Evolutionary conservation across 164 flowering plant genomes (phyloP), one percentile per base, ranked within the genome.

Genomic region (Liriodendron chinense): DNA sequence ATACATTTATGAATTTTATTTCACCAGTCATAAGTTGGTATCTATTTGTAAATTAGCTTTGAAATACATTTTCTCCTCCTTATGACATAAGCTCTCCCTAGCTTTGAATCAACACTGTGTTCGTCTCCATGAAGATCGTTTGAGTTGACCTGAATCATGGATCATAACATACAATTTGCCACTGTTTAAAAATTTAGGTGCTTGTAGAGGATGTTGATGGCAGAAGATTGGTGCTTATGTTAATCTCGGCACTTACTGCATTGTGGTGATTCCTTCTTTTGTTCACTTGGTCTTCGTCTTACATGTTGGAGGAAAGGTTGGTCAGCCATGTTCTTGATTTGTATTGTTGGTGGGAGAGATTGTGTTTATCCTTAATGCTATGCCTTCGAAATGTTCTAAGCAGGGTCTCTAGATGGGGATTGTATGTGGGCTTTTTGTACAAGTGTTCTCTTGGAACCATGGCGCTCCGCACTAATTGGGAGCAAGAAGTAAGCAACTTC

Each of bases 361-460:
- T 23, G 23, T 64, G 66, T 21, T 64, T 23, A 64, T 64, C 13
- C 66, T 26, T 66, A 2, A n/a, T n/a, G n/a, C n/a, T n/a, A n/a
- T n/a, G n/a, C n/a, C n/a, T n/a, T n/a, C n/a, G 24, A 49, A 66
- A 1, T 74, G 21, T 56, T 66, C 53, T 12, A 12, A 49, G 10
- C 53, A 94, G 97, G 97, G 53, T 88, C 84, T 92, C 0, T 89
- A 93, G 92, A 28, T 86, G 47, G 94, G 97, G 74, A 81, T 87
- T 72, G 82, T 89, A 65, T 87, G 90, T 69, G 97, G 86, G 2
- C 84, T 90, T 25, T 1, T 71, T 7, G 88, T 86, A 22, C 92
- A 92, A 85, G 82, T 76, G 16, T 3, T 79, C 80, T n/a, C 87
- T 92, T 65, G 16, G 78, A 1, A 68, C 75, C 63, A 71, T 90